A percentile compares a stretch with the other conserved stretches of the same genome.
Evolutionary conservation across 1,139 yeast genomes (phyloP).

Genomic region (Magnusiomyces clavatus): DNA sequence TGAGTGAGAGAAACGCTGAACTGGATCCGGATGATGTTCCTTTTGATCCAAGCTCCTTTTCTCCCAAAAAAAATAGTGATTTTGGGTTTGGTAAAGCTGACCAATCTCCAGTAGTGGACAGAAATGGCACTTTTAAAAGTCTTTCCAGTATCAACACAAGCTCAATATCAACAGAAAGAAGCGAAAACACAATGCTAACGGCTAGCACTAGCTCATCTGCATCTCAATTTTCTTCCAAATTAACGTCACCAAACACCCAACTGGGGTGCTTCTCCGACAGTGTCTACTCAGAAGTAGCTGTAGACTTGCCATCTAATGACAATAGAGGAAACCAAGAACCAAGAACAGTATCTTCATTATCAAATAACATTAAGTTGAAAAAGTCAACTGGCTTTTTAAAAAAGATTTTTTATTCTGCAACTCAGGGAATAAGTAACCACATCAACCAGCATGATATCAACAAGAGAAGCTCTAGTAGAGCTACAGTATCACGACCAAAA

Average conservation of each 20-base stretch:
- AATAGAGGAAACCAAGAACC: no score
- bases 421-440: no score
- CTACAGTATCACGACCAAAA: constrained; percentile 6
- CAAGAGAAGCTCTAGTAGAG: neutral
- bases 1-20: neutral
- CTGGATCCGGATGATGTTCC: constrained; percentile 18
- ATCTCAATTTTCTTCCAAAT: no score
- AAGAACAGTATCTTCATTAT: neutral
- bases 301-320: no score
- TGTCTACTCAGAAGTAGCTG: no score
- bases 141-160: constrained; percentile 23
- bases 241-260: no score
- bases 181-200: constrained; percentile 17
- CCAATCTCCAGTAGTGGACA: constrained; percentile 10
- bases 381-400: constrained; percentile 44
- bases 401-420: constrained; percentile 36
- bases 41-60: constrained; percentile 24
- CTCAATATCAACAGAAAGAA: constrained; percentile 20
- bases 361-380: constrained; percentile 21
- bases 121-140: constrained; percentile 23
- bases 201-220: no score
- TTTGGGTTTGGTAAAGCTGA: neutral
- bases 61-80: constrained; percentile 3
- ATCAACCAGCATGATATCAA: neutral
- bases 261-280: no score